phyloP scores from a whole-genome alignment of 257 asterid species.

The Solanum lycopersicoides region DNA sequence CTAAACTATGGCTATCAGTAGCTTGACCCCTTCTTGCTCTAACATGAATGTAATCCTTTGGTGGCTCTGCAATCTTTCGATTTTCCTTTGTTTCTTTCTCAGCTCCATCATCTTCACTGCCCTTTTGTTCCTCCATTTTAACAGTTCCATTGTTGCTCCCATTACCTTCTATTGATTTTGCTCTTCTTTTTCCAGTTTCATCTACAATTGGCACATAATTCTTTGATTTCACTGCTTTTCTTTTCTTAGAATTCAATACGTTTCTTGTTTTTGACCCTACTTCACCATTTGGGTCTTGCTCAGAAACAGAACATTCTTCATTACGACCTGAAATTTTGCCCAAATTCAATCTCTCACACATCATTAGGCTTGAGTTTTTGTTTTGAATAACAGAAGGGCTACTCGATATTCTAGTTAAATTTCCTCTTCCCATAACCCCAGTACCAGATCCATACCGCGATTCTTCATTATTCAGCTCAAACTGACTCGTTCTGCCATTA shows the following conservation, averaged over 20 bases:
- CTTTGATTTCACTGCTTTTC: constrained; percentile 39
- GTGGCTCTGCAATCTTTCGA: constrained; percentile 62
- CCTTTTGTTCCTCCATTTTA: constrained; percentile 11
- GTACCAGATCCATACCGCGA: constrained; percentile 20
- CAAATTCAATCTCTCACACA: constrained; percentile 16
- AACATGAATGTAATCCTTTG: constrained; percentile 88
- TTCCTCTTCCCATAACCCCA: constrained; percentile 15
- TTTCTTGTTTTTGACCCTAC: constrained; percentile 27
- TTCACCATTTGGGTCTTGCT: constrained; percentile 36
- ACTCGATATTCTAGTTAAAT: constrained; percentile 48
- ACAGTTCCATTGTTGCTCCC: background rate
- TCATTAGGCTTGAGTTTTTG: constrained; percentile 9
- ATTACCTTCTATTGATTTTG: constrained; percentile 6
- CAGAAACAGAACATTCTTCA: constrained; percentile 32
- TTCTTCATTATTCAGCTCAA: constrained; percentile 17
- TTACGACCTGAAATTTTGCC: background rate
- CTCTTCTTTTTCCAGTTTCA: constrained; percentile 16
- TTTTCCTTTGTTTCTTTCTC: constrained; percentile 13
- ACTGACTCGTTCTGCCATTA: constrained; percentile 35
- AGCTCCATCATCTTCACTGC: constrained; percentile 13
- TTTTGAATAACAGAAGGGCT: constrained; percentile 38
- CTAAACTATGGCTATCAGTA: constrained; percentile 92
- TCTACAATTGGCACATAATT: constrained; percentile 19
- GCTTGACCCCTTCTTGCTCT: constrained; percentile 99
- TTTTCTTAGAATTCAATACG: constrained; percentile 48